These are phyloP conservation scores for Cyberlindnera samutprakarnensis DNA, from an alignment of 805 yeast genomes.

Conservation along the genomic window DNA sequence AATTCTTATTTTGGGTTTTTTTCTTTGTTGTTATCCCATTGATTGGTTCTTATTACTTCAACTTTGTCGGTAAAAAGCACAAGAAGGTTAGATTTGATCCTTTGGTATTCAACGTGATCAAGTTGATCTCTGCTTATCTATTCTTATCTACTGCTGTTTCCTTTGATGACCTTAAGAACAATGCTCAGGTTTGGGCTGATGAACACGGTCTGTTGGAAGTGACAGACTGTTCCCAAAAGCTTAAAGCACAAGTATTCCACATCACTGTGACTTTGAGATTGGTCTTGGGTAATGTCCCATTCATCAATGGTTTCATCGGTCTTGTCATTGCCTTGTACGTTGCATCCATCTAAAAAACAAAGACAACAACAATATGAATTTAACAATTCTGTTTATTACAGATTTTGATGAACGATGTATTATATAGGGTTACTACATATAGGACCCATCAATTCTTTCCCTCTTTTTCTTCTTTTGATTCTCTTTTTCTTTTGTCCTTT, in stretches of 20 bases:
- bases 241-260: conserved; percentile 18
- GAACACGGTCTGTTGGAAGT: conserved; percentile 18
- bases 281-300: conserved; percentile 28
- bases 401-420: too few species aligned
- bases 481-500: too few species aligned
- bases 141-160: conserved; percentile 22
- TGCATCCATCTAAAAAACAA: conserved; percentile 9
- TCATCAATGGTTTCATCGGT: conserved; percentile 22
- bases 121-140: conserved; percentile 35
- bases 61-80: conserved; percentile 21
- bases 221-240: conserved; percentile 9
- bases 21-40: conserved; percentile 18
- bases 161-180: conserved; percentile 21
- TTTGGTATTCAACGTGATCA: conserved; percentile 41
- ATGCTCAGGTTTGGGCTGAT: conserved; percentile 23
- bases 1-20: conserved; percentile 19
- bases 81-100: conserved; percentile 43
- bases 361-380: too few species aligned
- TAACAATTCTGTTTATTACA: too few species aligned
- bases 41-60: conserved; percentile 23
- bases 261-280: conserved; percentile 19
- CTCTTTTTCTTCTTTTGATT: too few species aligned
- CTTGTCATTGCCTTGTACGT: conserved; percentile 28
- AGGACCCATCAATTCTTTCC: too few species aligned
- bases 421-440: too few species aligned